Evolutionary conservation across 495 filamentous ascomycete genomes (phyloP).

Genomic region (Pyrenula aspistea): DNA sequence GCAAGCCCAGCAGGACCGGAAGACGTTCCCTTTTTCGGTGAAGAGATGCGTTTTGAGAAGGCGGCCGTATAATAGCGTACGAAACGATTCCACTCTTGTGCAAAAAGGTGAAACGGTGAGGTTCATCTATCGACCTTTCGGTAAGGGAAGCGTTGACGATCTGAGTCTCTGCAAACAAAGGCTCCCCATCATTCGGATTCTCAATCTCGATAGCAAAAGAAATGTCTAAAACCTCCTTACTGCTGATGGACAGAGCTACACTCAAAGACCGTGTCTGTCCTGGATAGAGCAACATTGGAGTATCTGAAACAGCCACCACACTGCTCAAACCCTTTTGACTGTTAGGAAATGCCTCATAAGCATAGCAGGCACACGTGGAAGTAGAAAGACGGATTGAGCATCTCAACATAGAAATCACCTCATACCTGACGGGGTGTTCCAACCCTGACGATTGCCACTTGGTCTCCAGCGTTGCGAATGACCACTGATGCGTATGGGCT

Average conservation of each 20-base stretch:
- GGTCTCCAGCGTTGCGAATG: slow-evolving; percentile 25
- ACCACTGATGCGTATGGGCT: slow-evolving; percentile 32
- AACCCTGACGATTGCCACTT: slow-evolving; percentile 18
- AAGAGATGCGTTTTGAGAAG: slow-evolving; percentile 25
- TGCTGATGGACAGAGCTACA: slow-evolving; percentile 10
- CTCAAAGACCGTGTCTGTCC: slow-evolving; percentile 29
- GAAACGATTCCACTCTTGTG: slow-evolving; percentile 46
- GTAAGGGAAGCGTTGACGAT: slow-evolving; percentile 2
- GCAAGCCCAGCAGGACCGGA: slow-evolving; percentile 35
- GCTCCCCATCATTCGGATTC: neutral
- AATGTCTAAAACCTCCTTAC: neutral
- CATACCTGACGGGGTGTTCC: no score
- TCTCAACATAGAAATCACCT: no score
- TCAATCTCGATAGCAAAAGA: neutral
- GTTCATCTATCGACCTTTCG: slow-evolving; percentile 19
- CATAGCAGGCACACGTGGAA: no score
- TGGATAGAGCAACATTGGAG: slow-evolving; percentile 19
- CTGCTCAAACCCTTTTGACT: neutral
- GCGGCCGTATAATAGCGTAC: slow-evolving; percentile 47
- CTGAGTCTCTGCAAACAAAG: neutral
- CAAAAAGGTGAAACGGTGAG: slow-evolving; percentile 44
- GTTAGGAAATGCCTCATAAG: no score
- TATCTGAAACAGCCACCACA: slow-evolving; percentile 8
- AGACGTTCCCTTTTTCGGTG: slow-evolving; percentile 5
- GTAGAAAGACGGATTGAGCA: no score